phyloP scores from a whole-genome alignment of 495 filamentous ascomycete species.

The Hypomontagnella submonticulosa region DNA sequence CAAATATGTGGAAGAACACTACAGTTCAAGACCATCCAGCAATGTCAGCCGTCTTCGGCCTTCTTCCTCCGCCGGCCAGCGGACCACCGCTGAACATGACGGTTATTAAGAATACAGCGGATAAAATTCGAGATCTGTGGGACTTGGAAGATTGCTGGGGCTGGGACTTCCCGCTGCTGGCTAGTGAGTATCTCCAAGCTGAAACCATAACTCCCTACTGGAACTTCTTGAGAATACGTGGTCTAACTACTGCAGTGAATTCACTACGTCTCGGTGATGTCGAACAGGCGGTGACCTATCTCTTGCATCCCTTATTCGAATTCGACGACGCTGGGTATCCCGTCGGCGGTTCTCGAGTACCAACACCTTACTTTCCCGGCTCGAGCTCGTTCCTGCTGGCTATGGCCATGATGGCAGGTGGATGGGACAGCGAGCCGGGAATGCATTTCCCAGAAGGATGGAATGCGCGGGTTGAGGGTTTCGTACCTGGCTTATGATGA shows the following conservation, averaged over 20 bases:
- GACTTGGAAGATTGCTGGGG: slow-evolving; percentile 61
- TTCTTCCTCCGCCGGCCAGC: slow-evolving; percentile 58
- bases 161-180: slow-evolving; percentile 66
- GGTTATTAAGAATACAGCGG: slow-evolving; percentile 56
- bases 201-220: background rate
- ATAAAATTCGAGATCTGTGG: slow-evolving; percentile 58
- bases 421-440: slow-evolving; percentile 60
- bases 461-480: slow-evolving; percentile 61
- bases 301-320: slow-evolving; percentile 58
- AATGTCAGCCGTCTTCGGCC: slow-evolving; percentile 61
- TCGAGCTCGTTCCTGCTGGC: slow-evolving; percentile 60
- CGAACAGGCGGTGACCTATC: slow-evolving; percentile 59
- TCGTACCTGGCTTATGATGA: slow-evolving; percentile 47
- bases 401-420: slow-evolving; percentile 66
- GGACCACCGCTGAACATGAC: slow-evolving; percentile 52
- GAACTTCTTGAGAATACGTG: background rate
- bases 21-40: slow-evolving; percentile 63
- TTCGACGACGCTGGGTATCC: slow-evolving; percentile 66
- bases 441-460: slow-evolving; percentile 57
- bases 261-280: slow-evolving; percentile 57
- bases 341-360: slow-evolving; percentile 61
- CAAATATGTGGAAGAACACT: slow-evolving; percentile 59
- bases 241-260: slow-evolving; percentile 49
- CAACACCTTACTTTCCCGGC: slow-evolving; percentile 67
- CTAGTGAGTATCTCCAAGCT: slow-evolving; percentile 44